Percentiles rank a stretch among this genome's conserved stretches.
Conservation (phyloP, 139 green algal genomes). For the Nannochloris sp. region DNA sequence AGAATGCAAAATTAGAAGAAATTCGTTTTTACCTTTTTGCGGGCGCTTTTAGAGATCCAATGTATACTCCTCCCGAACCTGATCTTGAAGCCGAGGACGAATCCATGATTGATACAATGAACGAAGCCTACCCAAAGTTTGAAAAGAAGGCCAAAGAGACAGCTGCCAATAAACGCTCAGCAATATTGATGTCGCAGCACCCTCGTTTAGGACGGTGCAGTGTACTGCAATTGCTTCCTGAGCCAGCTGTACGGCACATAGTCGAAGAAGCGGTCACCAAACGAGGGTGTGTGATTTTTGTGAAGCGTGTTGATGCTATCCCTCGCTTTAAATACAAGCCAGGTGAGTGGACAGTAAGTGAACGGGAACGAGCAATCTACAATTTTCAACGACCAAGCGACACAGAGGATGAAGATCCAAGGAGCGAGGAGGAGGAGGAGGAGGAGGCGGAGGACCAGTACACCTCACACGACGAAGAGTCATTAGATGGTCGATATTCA, state of each 20-base stretch:
- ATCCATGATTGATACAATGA: background rate
- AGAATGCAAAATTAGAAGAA: background rate
- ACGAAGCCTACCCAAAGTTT: background rate
- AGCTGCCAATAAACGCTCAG: background rate
- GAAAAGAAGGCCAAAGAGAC: background rate
- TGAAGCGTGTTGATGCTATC: too few species aligned
- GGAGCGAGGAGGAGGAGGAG: too few species aligned
- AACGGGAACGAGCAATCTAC: too few species aligned
- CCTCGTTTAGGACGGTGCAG: constrained; percentile 11
- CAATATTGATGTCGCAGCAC: constrained; percentile 19
- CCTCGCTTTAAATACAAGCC: too few species aligned
- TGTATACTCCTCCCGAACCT: background rate
- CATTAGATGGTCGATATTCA: too few species aligned
- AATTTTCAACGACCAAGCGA: too few species aligned
- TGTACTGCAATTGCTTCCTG: constrained; percentile 26
- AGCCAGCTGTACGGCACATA: constrained; percentile 8
- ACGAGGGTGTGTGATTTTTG: too few species aligned
- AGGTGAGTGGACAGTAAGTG: too few species aligned
- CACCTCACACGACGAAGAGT: too few species aligned
- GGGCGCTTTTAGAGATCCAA: background rate
- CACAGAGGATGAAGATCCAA: too few species aligned
- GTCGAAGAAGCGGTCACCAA: constrained; percentile 12
- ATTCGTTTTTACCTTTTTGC: background rate
- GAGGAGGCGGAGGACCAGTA: too few species aligned
- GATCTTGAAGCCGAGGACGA: background rate